Evolutionary conservation across 2,329 filamentous ascomycete species (phyloP).

Genomic region (Aspergillus transmontanensis): DNA sequence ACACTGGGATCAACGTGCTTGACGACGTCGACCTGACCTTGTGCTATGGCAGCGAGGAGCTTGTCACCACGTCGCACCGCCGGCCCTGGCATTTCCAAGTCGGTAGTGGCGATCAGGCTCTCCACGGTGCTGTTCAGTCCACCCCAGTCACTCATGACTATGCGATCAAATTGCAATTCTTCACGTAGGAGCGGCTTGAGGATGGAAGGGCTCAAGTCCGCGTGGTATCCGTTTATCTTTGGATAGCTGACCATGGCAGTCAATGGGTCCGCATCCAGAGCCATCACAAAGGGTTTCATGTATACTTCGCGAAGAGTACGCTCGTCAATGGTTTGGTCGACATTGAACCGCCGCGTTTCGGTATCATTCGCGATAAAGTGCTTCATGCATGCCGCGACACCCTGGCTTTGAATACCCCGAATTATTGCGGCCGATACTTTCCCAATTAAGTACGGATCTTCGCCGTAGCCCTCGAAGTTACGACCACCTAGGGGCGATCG

Average conservation of each 20-base stretch:
- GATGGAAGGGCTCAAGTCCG: neutral
- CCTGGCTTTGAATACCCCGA: constrained; percentile 13
- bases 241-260: constrained; percentile 20
- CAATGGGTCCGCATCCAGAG: constrained; percentile 10
- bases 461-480: constrained; percentile 19
- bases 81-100: constrained; percentile 13
- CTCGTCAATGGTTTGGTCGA: constrained; percentile 5
- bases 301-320: constrained; percentile 22
- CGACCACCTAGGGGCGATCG: constrained; percentile 19
- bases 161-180: constrained; percentile 8
- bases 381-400: constrained; percentile 15
- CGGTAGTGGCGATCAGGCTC: neutral
- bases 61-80: neutral
- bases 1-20: constrained; percentile 5
- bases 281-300: constrained; percentile 17
- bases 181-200: constrained; percentile 3
- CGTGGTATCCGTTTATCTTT: constrained; percentile 16
- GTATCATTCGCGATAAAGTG: constrained; percentile 23
- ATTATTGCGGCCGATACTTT: constrained; percentile 1
- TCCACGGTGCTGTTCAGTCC: constrained; percentile 8
- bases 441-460: constrained; percentile 21
- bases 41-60: neutral
- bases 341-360: constrained; percentile 10
- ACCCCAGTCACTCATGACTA: constrained; percentile 18
- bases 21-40: neutral